Conservation (phyloP, 192 early-diverging fungal genomes). For the Entomortierella beljakovae region DNA sequence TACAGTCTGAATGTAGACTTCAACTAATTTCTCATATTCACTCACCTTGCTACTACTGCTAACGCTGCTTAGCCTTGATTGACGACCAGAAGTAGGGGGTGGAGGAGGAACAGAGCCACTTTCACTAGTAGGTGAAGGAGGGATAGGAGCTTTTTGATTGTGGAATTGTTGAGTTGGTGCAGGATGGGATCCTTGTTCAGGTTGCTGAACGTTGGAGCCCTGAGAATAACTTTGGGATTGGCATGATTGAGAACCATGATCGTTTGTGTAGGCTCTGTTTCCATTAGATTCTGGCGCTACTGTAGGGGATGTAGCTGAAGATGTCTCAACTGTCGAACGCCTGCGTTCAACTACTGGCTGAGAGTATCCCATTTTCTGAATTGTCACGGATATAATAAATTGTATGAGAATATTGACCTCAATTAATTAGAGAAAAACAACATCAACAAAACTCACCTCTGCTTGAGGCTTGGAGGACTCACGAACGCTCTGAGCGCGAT, state of each 20-base stretch:
- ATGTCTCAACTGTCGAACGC: neutral
- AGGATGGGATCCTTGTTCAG: constrained; percentile 23
- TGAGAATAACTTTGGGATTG: constrained; percentile 18
- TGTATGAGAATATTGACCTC: neutral
- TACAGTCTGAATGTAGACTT: no score
- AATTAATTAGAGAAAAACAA: neutral
- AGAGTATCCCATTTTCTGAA: neutral
- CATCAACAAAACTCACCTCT: constrained; percentile 7
- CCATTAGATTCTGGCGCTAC: neutral
- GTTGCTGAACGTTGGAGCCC: constrained; percentile 2
- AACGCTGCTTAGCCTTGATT: constrained; percentile 32
- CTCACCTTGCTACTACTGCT: constrained; percentile 40
- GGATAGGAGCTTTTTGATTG: constrained; percentile 24
- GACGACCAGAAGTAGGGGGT: constrained; percentile 22
- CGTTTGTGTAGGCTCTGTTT: constrained; percentile 1
- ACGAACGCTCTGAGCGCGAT: constrained; percentile 38
- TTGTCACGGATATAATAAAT: neutral
- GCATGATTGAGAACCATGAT: constrained; percentile 5
- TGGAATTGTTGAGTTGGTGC: constrained; percentile 24
- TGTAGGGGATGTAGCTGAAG: neutral
- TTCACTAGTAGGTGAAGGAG: constrained; percentile 20
- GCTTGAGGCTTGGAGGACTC: constrained; percentile 21
- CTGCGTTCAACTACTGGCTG: neutral
- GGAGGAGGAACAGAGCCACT: constrained; percentile 1
- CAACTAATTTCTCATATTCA: neutral